Base-by-base conservation (phyloP, 768 basidiomycete genomes). In the Trametes meyenii region DNA sequence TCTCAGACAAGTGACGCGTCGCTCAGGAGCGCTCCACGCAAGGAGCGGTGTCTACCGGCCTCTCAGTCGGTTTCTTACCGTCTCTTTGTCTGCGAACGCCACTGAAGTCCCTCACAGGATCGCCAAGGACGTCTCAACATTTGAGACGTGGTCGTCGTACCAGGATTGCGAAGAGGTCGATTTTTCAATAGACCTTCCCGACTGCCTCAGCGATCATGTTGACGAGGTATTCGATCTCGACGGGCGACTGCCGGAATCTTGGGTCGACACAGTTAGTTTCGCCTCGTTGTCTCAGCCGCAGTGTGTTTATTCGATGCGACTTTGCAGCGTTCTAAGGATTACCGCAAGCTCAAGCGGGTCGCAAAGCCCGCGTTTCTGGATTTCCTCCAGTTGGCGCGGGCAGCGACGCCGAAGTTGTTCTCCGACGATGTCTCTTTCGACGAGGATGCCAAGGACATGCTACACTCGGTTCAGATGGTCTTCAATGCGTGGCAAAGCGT, bases 91-190 rank as follows among this genome's bases (percentile, higher is more conserved):
- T 29, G 17, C 1, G 11, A 13, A 16, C 16, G 55, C 55, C 50
- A 53, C 44, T 58, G 38, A 62, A 7, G n/a, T 12, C 17, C n/a
- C n/a, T n/a, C 33, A 4, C 44, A 62, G 61, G 49, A 46, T 62
- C 13, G 61, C 61, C 17, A 57, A 62, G 35, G 55, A 62, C 61
- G 16, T 24, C 10, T 13, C 21, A 4, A 4, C 43, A 3, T 85
- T 83, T 55, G 84, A 85, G 61, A 79, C 74, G 5, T 85, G 84
- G 83, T 73, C 77, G 7, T 72, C 75, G 1, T 74, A 79, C 65
- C 81, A 85, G 62, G 69, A 75, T 43, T 80, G 80, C 62, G 82
- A 83, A 65, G 80, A 83, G 60, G 82, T 78, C 5, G 77, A 79
- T 0, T 78, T 74, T 64, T 66, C 73, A 23, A 10, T 8, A 12